These are phyloP conservation scores for Achaetomiella virescens DNA, from an alignment of 495 filamentous ascomycete species.

Conservation along the genomic window DNA sequence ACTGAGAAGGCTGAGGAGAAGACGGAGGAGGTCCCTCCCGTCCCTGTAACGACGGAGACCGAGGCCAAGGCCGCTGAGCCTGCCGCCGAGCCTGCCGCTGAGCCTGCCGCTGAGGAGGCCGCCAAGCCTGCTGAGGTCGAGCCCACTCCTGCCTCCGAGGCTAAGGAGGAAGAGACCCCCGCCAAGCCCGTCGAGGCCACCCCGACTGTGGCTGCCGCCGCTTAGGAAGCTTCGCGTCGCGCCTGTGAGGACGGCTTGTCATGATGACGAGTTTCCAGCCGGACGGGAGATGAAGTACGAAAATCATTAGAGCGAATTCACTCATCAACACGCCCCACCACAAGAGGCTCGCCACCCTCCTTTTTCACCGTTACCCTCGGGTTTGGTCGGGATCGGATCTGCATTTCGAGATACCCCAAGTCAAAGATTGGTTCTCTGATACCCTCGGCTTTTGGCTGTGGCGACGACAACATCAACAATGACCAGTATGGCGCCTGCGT, in stretches of 20 bases:
- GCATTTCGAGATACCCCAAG: slow-evolving; percentile 52
- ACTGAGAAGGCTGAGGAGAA: slow-evolving; percentile 45
- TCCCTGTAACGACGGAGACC: slow-evolving; percentile 25
- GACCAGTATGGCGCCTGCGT: neutral
- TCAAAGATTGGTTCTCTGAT: slow-evolving; percentile 47
- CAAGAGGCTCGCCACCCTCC: slow-evolving; percentile 7
- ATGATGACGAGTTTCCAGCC: slow-evolving; percentile 8
- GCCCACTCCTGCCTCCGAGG: slow-evolving; percentile 36
- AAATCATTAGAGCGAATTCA: slow-evolving; percentile 30
- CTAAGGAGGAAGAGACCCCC: slow-evolving; percentile 31
- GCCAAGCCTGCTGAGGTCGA: slow-evolving; percentile 35
- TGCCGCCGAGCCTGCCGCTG: slow-evolving; percentile 40
- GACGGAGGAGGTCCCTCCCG: slow-evolving; percentile 33
- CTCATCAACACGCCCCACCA: slow-evolving; percentile 20
- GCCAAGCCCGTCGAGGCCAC: slow-evolving; percentile 34
- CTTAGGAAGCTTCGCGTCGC: slow-evolving; percentile 33
- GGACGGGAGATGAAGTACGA: slow-evolving; percentile 18
- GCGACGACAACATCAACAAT: neutral
- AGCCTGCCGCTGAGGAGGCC: slow-evolving; percentile 32
- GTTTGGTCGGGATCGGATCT: slow-evolving; percentile 47
- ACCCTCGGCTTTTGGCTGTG: slow-evolving; percentile 24
- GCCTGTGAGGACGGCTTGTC: slow-evolving; percentile 2
- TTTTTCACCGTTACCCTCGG: slow-evolving; percentile 33
- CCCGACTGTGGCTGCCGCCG: slow-evolving; percentile 42
- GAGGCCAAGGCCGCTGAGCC: slow-evolving; percentile 49